phyloP scores from a whole-genome alignment of 345 rosid species.

The Nasturtium officinale region DNA sequence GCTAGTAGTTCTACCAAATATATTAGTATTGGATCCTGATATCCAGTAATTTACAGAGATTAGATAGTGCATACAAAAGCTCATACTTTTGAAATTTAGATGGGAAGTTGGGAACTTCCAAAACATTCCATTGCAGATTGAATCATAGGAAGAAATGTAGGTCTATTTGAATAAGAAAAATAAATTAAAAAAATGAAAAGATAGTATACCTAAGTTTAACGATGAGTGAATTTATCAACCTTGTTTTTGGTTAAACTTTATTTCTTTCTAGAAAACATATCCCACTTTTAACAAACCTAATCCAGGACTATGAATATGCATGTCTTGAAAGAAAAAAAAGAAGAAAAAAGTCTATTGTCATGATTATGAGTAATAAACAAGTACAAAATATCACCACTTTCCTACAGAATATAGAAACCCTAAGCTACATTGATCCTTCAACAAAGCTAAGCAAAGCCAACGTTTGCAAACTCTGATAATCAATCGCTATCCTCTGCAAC shows the following conservation, averaged over 20 bases:
- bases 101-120: no score
- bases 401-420: not conserved
- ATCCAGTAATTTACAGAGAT: no score
- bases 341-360: slow-evolving; percentile 1
- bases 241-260: not conserved
- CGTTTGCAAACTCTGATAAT: not conserved
- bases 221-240: not conserved
- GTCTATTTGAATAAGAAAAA: not conserved
- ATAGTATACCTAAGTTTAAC: not conserved
- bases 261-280: not conserved
- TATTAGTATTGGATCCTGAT: not conserved
- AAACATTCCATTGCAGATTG: no score
- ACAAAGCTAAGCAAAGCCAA: slow-evolving; percentile 15
- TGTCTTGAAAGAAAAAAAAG: slow-evolving; percentile 5
- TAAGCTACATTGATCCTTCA: slow-evolving; percentile 7
- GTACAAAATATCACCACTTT: slow-evolving; percentile 11
- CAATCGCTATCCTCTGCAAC: slow-evolving; percentile 28
- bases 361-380: not conserved
- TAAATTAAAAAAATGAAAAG: no score
- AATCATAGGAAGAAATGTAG: no score
- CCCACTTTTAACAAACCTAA: not conserved
- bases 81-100: no score
- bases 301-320: not conserved
- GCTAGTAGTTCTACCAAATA: not conserved
- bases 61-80: no score